A percentile compares a stretch with the other conserved stretches of the same genome.
phyloP scores from a whole-genome alignment of 352 stramenopile genomes.

The Phytophthora hybrid region DNA sequence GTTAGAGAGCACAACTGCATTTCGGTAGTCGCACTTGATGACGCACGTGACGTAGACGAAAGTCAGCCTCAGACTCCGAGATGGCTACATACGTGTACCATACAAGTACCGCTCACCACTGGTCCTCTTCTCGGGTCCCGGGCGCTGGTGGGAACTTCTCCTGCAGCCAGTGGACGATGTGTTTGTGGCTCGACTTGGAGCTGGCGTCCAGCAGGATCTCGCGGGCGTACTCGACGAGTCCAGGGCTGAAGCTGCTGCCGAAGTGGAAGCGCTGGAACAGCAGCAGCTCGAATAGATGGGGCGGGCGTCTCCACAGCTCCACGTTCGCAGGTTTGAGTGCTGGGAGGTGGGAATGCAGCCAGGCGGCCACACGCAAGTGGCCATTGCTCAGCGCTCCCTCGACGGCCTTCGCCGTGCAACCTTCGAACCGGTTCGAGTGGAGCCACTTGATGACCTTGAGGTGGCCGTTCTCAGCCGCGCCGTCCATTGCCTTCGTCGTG shows the following conservation, averaged over 20 bases:
- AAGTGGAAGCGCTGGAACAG: conserved; percentile 28
- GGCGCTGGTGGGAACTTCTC: conserved; percentile 4
- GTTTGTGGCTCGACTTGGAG: conserved; percentile 27
- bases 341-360: conserved; percentile 6
- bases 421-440: conserved; percentile 9
- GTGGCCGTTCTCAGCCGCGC: conserved; percentile 27
- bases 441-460: conserved; percentile 26
- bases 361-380: conserved; percentile 13
- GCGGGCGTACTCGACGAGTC: conserved; percentile 1
- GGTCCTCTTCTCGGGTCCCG: neutral
- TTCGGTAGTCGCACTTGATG: conserved; percentile 17
- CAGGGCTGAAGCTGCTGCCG: conserved; percentile 1
- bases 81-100: conserved; percentile 1
- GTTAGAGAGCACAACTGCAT: neutral
- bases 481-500: conserved; percentile 22
- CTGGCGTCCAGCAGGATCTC: conserved; percentile 12
- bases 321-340: neutral
- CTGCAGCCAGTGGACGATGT: conserved; percentile 15
- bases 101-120: conserved; percentile 11
- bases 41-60: neutral
- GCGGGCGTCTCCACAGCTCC: conserved; percentile 10
- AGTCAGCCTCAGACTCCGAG: neutral
- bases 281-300: conserved; percentile 15
- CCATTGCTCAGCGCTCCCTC: conserved; percentile 22
- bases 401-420: conserved; percentile 24